These are phyloP conservation scores for Rosa hybrid DNA, from an alignment of 331 rosid species.

Conservation along the genomic window DNA sequence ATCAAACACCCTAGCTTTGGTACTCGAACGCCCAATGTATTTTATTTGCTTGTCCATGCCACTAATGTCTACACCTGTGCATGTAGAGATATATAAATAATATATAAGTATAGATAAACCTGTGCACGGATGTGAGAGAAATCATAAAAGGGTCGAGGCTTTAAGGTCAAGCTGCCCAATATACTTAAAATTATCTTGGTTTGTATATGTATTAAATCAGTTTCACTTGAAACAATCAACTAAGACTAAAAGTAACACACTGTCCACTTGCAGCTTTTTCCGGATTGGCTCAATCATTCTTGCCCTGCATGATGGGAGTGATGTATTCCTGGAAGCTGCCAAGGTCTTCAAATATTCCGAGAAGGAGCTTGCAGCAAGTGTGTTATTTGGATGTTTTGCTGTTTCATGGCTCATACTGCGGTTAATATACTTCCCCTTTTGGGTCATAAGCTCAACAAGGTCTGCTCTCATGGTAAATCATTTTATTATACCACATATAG, in stretches of 20 bases:
- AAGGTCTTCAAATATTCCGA: slow-evolving; percentile 94
- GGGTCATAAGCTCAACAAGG: slow-evolving; percentile 89
- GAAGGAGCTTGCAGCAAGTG: slow-evolving; percentile 87
- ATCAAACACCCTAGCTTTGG: not conserved
- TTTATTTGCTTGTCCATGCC: not conserved
- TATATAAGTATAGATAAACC: not conserved
- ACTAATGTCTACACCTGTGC: not conserved
- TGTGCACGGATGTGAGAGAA: not conserved
- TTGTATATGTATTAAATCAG: slow-evolving; percentile 6
- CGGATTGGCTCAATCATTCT: slow-evolving; percentile 84
- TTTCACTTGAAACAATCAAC: slow-evolving; percentile 18
- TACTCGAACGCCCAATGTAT: not conserved
- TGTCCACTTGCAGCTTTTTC: slow-evolving; percentile 67
- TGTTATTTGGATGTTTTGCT: slow-evolving; percentile 79
- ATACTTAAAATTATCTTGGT: not conserved
- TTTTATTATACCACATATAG: slow-evolving; percentile 31
- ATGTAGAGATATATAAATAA: not conserved
- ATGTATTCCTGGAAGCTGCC: slow-evolving; percentile 95
- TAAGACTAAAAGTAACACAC: slow-evolving; percentile 20
- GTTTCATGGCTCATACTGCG: slow-evolving; percentile 82
- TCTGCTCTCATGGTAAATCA: slow-evolving; percentile 40
- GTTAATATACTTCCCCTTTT: slow-evolving; percentile 79
- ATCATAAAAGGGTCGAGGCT: not conserved
- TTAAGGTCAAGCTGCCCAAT: not conserved
- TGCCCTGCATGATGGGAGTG: slow-evolving; percentile 93